Base-by-base conservation (phyloP, 768 basidiomycete genomes). In the Lepiota brunneoincarnata region DNA sequence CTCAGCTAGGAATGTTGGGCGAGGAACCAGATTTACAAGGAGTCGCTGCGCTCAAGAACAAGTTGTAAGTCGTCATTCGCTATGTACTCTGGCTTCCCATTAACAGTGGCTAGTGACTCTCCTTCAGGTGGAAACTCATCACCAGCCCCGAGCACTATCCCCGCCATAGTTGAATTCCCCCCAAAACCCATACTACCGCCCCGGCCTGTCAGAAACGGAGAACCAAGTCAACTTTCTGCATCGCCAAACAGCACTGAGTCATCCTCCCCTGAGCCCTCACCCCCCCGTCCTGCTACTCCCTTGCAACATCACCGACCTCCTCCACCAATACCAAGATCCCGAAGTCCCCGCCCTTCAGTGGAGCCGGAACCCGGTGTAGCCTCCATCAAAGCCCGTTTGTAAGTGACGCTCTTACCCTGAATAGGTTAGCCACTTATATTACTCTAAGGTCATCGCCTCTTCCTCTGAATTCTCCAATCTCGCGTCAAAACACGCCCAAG, bases 1-100 rank as follows among this genome's bases (percentile, higher is more conserved):
- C 77, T 38, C n/a, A 49, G 46, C 35, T 28, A 24, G 26, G 42
- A 31, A 26, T 41, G 20, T 23, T 36, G 24, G 26, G 44, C 38
- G 41, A 41, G 38, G 47, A 59, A 21, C 20, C 42, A 17, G 61
- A 58, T 41, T 26, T 46, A 9, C 49, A 41, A 24, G 63, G 48
- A 2, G 59, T 65, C 7, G 55, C 65, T n/a, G 48, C 50, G 23
- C 50, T 61, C 28, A 61, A 62, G 49, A 61, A 41, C 31, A 64
- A 60, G 60, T 61, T 61, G 69, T 70, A 51, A 61, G 67, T 65
- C 40, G 10, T 46, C 40, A 35, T 21, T 36, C 17, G 20, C 24
- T 50, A 12, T 21, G 12, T 18, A 21, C 40, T n/a, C 34, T 38
- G 47, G 21, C 18, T 40, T 43, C 51, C 49, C 43, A 40, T 44